These are phyloP conservation scores for Fusarium avenaceum DNA, from an alignment of 2,329 filamentous ascomycete genomes.

Conservation along the genomic window DNA sequence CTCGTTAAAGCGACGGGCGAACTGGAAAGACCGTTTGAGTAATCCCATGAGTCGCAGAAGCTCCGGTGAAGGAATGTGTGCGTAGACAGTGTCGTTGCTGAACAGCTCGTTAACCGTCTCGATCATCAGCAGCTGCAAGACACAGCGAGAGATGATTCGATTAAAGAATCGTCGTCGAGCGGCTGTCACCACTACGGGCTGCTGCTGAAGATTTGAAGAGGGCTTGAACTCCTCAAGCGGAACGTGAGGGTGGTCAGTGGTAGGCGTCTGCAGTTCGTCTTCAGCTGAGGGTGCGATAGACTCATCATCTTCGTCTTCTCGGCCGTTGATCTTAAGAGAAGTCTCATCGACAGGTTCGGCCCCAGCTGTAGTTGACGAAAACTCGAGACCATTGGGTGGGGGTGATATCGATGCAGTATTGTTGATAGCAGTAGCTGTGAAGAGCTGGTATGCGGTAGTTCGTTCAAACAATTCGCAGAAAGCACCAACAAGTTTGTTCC, in stretches of 20 bases:
- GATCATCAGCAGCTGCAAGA: conserved; percentile 98
- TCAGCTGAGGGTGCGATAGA: conserved; percentile 49
- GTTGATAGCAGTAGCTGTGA: conserved; percentile 80
- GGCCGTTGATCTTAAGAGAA: conserved; percentile 72
- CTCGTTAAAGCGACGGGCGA: conserved; percentile 97
- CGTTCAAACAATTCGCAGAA: conserved; percentile 96
- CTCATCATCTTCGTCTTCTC: conserved; percentile 59
- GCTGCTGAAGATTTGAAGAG: conserved; percentile 81
- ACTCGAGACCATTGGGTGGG: conserved; percentile 65
- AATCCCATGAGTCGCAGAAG: conserved; percentile 93
- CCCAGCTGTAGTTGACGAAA: conserved; percentile 58
- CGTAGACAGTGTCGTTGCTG: conserved; percentile 95
- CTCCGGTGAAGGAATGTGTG: conserved; percentile 89
- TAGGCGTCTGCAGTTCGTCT: conserved; percentile 53
- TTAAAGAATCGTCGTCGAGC: conserved; percentile 97
- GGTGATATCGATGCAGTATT: conserved; percentile 66
- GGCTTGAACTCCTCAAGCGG: conserved; percentile 90
- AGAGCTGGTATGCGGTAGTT: conserved; percentile 94
- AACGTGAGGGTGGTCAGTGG: conserved; percentile 55
- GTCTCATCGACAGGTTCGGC: conserved; percentile 65
- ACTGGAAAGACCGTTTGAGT: conserved; percentile 95
- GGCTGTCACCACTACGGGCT: conserved; percentile 91
- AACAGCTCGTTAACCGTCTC: conserved; percentile 99
- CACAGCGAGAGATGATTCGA: conserved; percentile 98
- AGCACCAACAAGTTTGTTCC: conserved; percentile 92